Evolutionary conservation across 257 asterid genomes (phyloP), one percentile per base, ranked within the genome.

Genomic region (Solanum lycopersicoides): DNA sequence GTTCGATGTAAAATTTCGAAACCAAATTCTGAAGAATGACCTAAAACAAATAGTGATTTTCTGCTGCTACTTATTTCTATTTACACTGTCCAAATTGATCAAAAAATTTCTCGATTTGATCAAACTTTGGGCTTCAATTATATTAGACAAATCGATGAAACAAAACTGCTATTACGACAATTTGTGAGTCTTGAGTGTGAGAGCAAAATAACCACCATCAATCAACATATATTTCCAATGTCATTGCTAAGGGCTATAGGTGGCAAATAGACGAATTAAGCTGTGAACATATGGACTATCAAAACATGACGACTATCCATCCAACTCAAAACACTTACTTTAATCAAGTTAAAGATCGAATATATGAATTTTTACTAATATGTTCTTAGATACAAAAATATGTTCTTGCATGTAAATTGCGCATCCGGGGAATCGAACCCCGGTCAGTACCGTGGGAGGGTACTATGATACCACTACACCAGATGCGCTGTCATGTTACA

Each of bases 401-500:
- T 35, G 39, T 35, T 35, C 7, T 39, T 53, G n/a, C 63, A 28
- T 28, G 30, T 0, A 4, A 4, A 73, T 15, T 74, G 82, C 56
- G 56, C 82, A 75, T 75, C 82, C 56, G 28, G 82, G 82, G 82
- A 75, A 75, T 39, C 82, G 56, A 75, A 75, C 98, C 98, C 99
- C 90, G 97, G 99, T 97, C 98, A 94, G 98, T 96, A 96, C 99
- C 99, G 99, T 97, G 98, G 99, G 98, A 96, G 99, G 99, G 99
- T 97, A 96, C 99, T 95, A 96, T 97, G 99, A 96, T 97, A 94
- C 98, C 99, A 96, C 99, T 96, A 96, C 99, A 95, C 99, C 93
- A 97, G 98, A 97, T 97, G 99, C 99, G 98, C 98, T 53, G 16
- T 16, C 63, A 16, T 16, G 63, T 16, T 53, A 2, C 63, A 16